Conservation (phyloP, 352 stramenopile species). For the Phytophthora vignae region DNA sequence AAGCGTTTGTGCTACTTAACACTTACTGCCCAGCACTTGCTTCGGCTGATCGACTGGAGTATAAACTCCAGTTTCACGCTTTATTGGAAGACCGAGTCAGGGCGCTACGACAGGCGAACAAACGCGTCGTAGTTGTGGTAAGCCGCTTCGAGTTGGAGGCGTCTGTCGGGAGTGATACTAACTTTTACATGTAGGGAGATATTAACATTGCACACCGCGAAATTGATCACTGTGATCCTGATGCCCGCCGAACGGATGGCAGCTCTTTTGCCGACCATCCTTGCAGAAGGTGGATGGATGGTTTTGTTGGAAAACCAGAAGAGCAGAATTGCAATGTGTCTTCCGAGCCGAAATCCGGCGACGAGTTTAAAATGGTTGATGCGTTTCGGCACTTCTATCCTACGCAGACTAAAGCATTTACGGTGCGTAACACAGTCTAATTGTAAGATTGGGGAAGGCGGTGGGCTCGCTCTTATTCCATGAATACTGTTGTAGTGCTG, state of each 20-base stretch:
- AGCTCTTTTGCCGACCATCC: constrained; percentile 65
- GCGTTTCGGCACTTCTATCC: constrained; percentile 86
- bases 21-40: constrained; percentile 87
- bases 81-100: constrained; percentile 73
- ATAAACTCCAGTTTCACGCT: constrained; percentile 87
- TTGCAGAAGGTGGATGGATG: constrained; percentile 75
- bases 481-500: constrained; percentile 65
- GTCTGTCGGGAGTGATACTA: constrained; percentile 1
- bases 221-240: constrained; percentile 82
- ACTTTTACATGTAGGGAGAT: constrained; percentile 60
- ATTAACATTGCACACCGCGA: constrained; percentile 84
- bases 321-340: constrained; percentile 11
- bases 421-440: constrained; percentile 42
- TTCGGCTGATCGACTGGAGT: constrained; percentile 78
- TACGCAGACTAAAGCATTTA: constrained; percentile 77
- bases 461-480: constrained; percentile 2
- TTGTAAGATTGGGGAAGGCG: not conserved
- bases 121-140: constrained; percentile 76
- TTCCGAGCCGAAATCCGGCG: not conserved
- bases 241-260: constrained; percentile 34
- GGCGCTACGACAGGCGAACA: constrained; percentile 54
- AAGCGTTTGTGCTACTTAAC: constrained; percentile 91
- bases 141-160: constrained; percentile 3
- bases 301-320: constrained; percentile 39
- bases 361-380: constrained; percentile 65